A percentile compares a stretch with the other conserved stretches of the same genome.
phyloP scores from a whole-genome alignment of 345 rosid genomes.

The Hypericum androsaemum region DNA sequence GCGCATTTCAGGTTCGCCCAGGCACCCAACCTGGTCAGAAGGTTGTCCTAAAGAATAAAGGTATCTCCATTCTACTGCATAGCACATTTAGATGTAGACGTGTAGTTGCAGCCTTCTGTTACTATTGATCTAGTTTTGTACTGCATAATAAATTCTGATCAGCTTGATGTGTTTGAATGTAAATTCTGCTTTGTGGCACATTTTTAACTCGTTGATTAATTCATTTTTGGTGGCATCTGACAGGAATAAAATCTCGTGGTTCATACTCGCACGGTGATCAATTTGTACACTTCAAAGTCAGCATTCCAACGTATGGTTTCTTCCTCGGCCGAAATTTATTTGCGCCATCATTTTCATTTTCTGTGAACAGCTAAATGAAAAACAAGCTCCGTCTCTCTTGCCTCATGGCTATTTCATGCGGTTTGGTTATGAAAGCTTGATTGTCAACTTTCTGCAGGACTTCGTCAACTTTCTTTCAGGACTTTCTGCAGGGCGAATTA shows the following conservation, averaged over 20 bases:
- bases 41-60: conserved; percentile 92
- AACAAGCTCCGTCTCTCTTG: too few species aligned
- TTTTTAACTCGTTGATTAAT: too few species aligned
- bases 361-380: too few species aligned
- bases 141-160: too few species aligned
- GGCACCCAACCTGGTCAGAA: conserved; percentile 99
- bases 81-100: too few species aligned
- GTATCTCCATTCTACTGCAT: conserved; percentile 19
- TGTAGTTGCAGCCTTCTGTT: too few species aligned
- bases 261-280: conserved; percentile 73
- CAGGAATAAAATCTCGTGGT: conserved; percentile 79
- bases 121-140: too few species aligned
- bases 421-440: too few species aligned
- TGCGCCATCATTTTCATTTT: too few species aligned
- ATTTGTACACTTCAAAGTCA: conserved; percentile 84
- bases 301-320: conserved; percentile 69
- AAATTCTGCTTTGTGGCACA: not conserved
- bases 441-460: conserved; percentile 33
- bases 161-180: not conserved
- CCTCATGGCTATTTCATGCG: too few species aligned
- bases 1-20: conserved; percentile 59
- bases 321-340: not conserved
- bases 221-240: too few species aligned
- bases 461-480: too few species aligned
- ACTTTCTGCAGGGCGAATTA: conserved; percentile 82